These are phyloP conservation scores for Musa itinerans DNA, from an alignment of 176 grass and related monocot species.

Conservation along the genomic window DNA sequence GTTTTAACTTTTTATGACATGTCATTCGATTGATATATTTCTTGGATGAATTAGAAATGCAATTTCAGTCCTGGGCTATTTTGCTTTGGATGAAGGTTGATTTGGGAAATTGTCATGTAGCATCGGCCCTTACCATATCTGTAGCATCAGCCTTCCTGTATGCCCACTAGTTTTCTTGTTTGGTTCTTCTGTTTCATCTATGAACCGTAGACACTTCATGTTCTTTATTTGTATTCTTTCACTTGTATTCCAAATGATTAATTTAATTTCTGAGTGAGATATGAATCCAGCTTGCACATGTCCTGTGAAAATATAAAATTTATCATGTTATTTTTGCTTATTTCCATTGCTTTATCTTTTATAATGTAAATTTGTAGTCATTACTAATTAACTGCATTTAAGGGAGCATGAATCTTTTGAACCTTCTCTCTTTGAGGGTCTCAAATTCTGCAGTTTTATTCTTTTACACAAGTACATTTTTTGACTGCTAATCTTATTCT, in stretches of 20 bases:
- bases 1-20: too few relatives aligned
- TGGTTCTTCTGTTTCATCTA: neutral
- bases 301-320: neutral
- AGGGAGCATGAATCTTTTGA: neutral
- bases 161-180: neutral
- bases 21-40: too few relatives aligned
- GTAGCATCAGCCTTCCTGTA: too few relatives aligned
- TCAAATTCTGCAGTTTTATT: neutral
- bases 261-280: neutral
- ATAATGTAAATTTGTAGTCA: neutral
- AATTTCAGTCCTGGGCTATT: too few relatives aligned
- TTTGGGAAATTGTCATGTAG: too few relatives aligned
- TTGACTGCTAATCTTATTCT: slow-evolving; percentile 6
- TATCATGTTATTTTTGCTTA: neutral
- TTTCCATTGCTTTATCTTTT: neutral
- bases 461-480: neutral
- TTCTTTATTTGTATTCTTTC: neutral
- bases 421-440: neutral
- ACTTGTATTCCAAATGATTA: neutral
- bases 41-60: too few relatives aligned
- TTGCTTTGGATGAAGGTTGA: too few relatives aligned
- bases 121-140: too few relatives aligned
- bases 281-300: neutral
- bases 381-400: neutral
- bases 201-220: neutral